Base-by-base conservation (phyloP, 2,329 filamentous ascomycete species). In the Phaeoacremonium minimum region DNA sequence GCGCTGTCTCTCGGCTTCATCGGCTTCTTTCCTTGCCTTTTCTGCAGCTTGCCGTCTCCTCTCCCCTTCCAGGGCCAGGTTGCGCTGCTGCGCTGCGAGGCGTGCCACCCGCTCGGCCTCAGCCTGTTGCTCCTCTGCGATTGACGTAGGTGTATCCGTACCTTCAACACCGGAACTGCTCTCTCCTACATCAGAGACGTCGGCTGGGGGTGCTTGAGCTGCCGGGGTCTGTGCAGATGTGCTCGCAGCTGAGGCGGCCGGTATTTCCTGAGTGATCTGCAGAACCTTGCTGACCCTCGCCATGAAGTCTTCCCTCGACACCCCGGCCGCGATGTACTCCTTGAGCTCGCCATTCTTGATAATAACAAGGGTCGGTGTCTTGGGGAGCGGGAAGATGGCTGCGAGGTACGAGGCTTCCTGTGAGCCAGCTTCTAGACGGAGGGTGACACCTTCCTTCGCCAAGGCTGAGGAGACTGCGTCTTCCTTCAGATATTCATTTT, bases 401-500 rank as follows among this genome's bases (percentile, higher is more conserved):
- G 82, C 76, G 12, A 97, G 69, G 51, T 88, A 94, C 6, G 77
- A 80, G 8, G 88, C 88, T 65, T 95, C 89, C 46, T 85, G 76
- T 3, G 85, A 89, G 15, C 83, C 86, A 14, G 82, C 79, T 20
- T 71, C 61, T 15, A 96, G 69, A 34, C 83, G 77, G 15, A 96
- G 68, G 7, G 83, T 64, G 15, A 96, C 70, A 4, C 87, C 76
- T 51, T 81, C 77, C 22, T 72, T 65, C 17, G 67, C 61, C 39
- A 93, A 67, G 18, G 79, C 52, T 35, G 64, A 61, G 35, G 66
- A 70, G 36, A 85, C 54, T 40, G 71, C 60, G 17, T 70, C 60
- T 46, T 83, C 73, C 16, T 60, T 56, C 17, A 86, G 61, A 52
- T 80, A 90, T 13, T 85, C 80, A 18, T 73, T 61, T 58, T 93